A percentile compares a stretch with the other conserved stretches of the same genome.
phyloP scores from a whole-genome alignment of 495 filamentous ascomycete genomes.

The Penicillium manginii region DNA sequence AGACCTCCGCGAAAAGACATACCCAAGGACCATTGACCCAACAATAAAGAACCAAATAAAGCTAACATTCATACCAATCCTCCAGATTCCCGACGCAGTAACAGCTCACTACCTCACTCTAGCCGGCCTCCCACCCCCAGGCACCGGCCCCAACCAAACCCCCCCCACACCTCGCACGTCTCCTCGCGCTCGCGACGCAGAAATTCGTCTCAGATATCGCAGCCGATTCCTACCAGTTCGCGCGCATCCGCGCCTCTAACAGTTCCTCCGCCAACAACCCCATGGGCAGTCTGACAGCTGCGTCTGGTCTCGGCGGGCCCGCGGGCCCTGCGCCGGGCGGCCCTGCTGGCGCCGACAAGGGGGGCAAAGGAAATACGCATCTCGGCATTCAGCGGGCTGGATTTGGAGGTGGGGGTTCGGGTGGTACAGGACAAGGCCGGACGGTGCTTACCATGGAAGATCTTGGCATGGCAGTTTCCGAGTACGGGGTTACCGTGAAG shows the following conservation, averaged over 20 bases:
- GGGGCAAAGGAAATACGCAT: slow-evolving; percentile 63
- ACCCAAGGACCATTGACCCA: background rate
- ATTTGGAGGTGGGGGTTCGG: slow-evolving; percentile 90
- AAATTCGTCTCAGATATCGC: slow-evolving; percentile 98
- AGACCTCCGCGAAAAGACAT: background rate
- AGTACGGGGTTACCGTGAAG: slow-evolving; percentile 97
- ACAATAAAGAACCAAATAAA: slow-evolving; percentile 1
- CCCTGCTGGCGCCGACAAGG: slow-evolving; percentile 61
- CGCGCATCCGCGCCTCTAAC: slow-evolving; percentile 89
- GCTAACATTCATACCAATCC: slow-evolving; percentile 20
- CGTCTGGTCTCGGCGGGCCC: slow-evolving; percentile 69
- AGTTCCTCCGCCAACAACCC: slow-evolving; percentile 82
- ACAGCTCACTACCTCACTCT: slow-evolving; percentile 97
- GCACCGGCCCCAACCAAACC: slow-evolving; percentile 76
- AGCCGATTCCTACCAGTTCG: slow-evolving; percentile 96
- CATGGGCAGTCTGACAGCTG: slow-evolving; percentile 82
- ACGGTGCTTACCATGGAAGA: slow-evolving; percentile 99
- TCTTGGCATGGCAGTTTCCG: slow-evolving; percentile 93
- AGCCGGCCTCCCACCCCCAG: slow-evolving; percentile 87
- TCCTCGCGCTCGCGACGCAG: slow-evolving; percentile 93
- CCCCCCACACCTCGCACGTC: slow-evolving; percentile 86
- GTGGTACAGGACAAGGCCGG: slow-evolving; percentile 80
- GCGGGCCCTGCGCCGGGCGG: slow-evolving; percentile 58
- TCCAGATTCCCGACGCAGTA: slow-evolving; percentile 93
- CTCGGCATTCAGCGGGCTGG: slow-evolving; percentile 89